phyloP scores from a whole-genome alignment of 148 eudicot genomes.

The Rhododendron kiyosumense region DNA sequence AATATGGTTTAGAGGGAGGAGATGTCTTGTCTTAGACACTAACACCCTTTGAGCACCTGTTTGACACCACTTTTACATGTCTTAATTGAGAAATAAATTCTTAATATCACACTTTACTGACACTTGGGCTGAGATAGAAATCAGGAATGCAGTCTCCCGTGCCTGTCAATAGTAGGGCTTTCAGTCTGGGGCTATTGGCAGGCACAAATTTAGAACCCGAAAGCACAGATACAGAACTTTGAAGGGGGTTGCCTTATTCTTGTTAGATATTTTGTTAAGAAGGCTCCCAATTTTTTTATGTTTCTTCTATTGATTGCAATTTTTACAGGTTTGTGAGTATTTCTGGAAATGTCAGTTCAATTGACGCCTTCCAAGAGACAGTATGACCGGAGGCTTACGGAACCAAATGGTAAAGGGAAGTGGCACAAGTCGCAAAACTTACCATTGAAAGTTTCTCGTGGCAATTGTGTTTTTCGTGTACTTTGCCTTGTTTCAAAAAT shows the following conservation, averaged over 20 bases:
- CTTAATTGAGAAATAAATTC: background rate
- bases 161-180: background rate
- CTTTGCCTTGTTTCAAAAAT: constrained; percentile 60
- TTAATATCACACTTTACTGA: background rate
- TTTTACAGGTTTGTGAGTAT: constrained; percentile 14
- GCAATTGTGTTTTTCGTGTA: constrained; percentile 47
- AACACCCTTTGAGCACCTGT: background rate
- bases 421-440: constrained; percentile 43
- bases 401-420: constrained; percentile 56
- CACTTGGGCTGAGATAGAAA: background rate
- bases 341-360: constrained; percentile 53
- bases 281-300: background rate
- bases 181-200: background rate
- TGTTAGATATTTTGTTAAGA: background rate
- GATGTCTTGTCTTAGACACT: background rate
- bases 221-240: background rate
- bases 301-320: background rate
- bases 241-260: background rate
- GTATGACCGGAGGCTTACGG: constrained; percentile 32
- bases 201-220: background rate
- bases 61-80: background rate
- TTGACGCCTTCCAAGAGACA: constrained; percentile 75
- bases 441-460: constrained; percentile 29
- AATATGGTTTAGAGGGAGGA: background rate
- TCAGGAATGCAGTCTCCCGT: background rate